Evolutionary conservation across 1,284 basidiomycete species (phyloP), one percentile per base, ranked within the genome.

Genomic region (Cryptococcus floricola): DNA sequence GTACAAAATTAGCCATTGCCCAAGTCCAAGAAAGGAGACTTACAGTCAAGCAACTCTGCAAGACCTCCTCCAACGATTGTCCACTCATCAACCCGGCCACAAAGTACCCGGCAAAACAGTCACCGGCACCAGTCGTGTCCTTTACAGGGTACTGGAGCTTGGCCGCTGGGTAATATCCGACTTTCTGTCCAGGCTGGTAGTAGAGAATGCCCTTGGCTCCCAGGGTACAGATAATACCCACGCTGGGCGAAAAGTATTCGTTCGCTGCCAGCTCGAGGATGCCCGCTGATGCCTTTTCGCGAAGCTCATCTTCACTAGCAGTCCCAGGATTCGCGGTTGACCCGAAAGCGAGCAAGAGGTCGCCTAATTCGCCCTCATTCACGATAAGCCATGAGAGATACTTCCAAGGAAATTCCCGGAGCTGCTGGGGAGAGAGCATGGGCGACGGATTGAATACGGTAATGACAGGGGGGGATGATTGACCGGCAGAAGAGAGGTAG

Each of bases 381-480:
- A 84, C 77, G 27, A 83, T 71, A 23, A 83, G 70, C 75, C 81
- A 81, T 31, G 77, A 73, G 8, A 83, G 64, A 18, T 62, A 47
- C 0, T 53, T 50, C 82, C 81, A 83, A 0, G 77, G 76, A 63
- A 83, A 81, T 0, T 61, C 46, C 5, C 64, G 62, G 16, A 82
- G 71, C 55, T 81, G 71, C 0, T 61, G 60, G 1, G 56, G 42
- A 1, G 70, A 64, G 2, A 78, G 79, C 80, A 84, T 82, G 5
- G 82, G 82, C 0, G 78, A 80, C 0, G 82, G 82, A 65, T 84
- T 84, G 73, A 80, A 81, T n/a, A 83, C 61, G 6, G 76, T 76
- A 14, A 59, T 70, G 1, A 79, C 28, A 39, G 48, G 48, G 19
- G 48, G 48, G 19, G 65, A 62, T 18, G 56, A 55, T 25, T 47